Evolutionary conservation across 2,329 filamentous ascomycete genomes (phyloP), one percentile per base, ranked within the genome.

Genomic region (Colletotrichum euphorbiae): DNA sequence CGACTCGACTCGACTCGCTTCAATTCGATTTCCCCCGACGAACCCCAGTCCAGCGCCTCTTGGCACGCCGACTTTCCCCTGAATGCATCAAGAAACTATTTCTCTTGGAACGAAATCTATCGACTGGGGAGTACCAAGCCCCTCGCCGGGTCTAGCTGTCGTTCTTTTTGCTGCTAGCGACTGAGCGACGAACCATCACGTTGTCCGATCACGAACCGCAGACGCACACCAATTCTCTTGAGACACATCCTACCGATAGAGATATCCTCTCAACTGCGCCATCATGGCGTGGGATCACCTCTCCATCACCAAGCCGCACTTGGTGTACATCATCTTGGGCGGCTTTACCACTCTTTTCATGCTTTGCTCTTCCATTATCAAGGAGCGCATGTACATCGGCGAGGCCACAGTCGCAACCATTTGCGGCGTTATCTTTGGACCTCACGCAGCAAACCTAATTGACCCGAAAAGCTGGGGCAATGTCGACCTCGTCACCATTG

Each of bases 331-430:
- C 81, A 98, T 99, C 81, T 85, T 99, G 64, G 96, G 96, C 75
- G 96, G 95, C 79, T 99, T 99, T 83, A 99, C 96, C 73, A 94
- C 92, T 69, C 84, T 99, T 74, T 99, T 99, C 83, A 99, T 99
- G 96, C 85, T 99, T 69, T 97, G 94, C 80, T 99, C 96, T 69
- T 93, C 97, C 62, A 90, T 98, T 77, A 97, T 99, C 83, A 99
- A 99, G 85, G 96, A 99, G 85, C 92, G 93, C 79, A 87, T 98
- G 76, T 99, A 99, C 83, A 99, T 99, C 79, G 96, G 96, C 77
- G 96, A 99, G 86, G 96, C 96, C 57, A 98, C 96, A 1, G 93
- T 99, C 50, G 93, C 94, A 57, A 97, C 93, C 3, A 81, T 97
- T 55, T 93, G 92, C 76, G 93, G 93, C 71, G 90, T 97, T 78